Evolutionary conservation across 192 early-diverging fungal genomes (phyloP), one percentile per base, ranked within the genome.

Genomic region (Podila epicladia): DNA sequence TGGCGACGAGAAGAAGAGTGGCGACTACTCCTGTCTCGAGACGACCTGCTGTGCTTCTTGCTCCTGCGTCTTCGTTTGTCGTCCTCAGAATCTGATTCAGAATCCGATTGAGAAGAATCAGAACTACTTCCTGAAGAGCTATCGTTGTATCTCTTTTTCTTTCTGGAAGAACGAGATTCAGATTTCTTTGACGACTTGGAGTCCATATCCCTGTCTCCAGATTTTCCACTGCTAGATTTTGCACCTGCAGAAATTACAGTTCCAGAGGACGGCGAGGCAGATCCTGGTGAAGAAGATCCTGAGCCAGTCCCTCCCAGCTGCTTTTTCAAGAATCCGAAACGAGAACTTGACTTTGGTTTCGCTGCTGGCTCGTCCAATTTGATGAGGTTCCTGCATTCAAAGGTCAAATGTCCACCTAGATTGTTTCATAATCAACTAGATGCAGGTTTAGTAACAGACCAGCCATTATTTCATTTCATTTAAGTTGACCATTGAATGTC

Each of bases 351-450:
- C 38, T 68, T 79, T 67, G 69, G 61, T 31, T 79, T 79, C 5
- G 70, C 31, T 24, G 65, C 33, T 11, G 76, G 69, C 2, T 35
- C 51, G 37, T 79, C 76, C 65, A 79, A 26, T 22, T 79, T 79
- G 64, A 79, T 66, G 28, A 72, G 28, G 24, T 79, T 79, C 13
- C 76, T 65, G 65, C 76, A 79, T 38, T 79, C 76, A 48, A 35
- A 79, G 9, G 76, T 72, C 70, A 79, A 72, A 35, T 79, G 76
- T 2, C 76, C 76, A 51, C 76, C 76, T 79, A 67, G 37, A 26
- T 58, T 17, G 15, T 63, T 37, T 1, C 35, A 35, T 24, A 22
- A n/a, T 20, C 0, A 22, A 11, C 37, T 0, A 12, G 22, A 32
- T 11, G 32, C 53, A 19, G 20, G 11, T 11, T 37, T 9, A 33